These are phyloP conservation scores for Auriscalpium orientale DNA, from an alignment of 768 basidiomycete species.

Conservation along the genomic window DNA sequence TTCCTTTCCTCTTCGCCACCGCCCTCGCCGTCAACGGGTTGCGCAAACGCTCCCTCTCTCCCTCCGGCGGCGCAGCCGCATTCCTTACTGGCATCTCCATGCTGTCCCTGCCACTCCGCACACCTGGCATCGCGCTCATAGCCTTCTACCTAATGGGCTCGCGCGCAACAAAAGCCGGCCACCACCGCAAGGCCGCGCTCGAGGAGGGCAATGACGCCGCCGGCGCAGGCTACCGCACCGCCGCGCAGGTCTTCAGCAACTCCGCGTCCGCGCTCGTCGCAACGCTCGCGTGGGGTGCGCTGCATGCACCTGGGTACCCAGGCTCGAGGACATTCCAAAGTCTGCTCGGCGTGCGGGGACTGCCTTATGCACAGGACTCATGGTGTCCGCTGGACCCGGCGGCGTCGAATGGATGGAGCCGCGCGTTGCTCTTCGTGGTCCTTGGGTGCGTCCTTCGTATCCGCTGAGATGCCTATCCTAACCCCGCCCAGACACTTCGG, in stretches of 20 bases:
- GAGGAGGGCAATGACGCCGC: slow-evolving; percentile 73
- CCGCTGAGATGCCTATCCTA: background rate
- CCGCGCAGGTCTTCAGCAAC: slow-evolving; percentile 80
- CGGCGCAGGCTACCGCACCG: slow-evolving; percentile 65
- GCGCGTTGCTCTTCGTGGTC: slow-evolving; percentile 51
- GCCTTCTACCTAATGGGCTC: slow-evolving; percentile 77
- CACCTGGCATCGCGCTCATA: slow-evolving; percentile 60
- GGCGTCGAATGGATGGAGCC: slow-evolving; percentile 45
- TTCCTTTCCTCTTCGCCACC: slow-evolving; percentile 41
- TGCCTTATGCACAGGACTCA: slow-evolving; percentile 29
- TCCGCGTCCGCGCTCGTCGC: slow-evolving; percentile 59
- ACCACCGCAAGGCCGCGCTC: slow-evolving; percentile 60
- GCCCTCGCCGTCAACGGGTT: slow-evolving; percentile 62
- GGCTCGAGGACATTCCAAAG: slow-evolving; percentile 13
- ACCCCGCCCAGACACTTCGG: slow-evolving; percentile 61
- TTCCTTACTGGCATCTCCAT: slow-evolving; percentile 68
- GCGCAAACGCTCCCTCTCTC: slow-evolving; percentile 67
- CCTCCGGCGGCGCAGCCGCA: slow-evolving; percentile 69
- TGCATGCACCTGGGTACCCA: slow-evolving; percentile 39
- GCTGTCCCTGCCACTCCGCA: slow-evolving; percentile 58
- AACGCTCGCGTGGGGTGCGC: slow-evolving; percentile 53
- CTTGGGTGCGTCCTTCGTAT: slow-evolving; percentile 45
- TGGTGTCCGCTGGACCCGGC: slow-evolving; percentile 59
- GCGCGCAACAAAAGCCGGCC: slow-evolving; percentile 83
- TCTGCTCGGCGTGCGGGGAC: slow-evolving; percentile 11